These are phyloP conservation scores for Acacia acuminata DNA, from an alignment of 306 rosid genomes.

Conservation along the genomic window DNA sequence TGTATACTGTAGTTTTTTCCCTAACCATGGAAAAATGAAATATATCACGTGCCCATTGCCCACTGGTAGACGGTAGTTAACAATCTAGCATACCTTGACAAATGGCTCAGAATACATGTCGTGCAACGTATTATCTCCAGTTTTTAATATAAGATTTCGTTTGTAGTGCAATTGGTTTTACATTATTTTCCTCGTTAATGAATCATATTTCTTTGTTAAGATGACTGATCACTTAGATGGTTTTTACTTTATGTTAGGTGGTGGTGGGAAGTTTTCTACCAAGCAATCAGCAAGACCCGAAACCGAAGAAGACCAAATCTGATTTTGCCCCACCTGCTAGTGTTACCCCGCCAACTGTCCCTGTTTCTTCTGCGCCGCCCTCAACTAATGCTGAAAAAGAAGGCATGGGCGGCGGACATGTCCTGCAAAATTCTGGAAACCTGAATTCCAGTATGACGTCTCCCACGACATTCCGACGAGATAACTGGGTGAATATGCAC, in stretches of 20 bases:
- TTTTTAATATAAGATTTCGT: no score
- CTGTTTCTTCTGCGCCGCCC: constrained; percentile 42
- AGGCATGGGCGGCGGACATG: constrained; percentile 48
- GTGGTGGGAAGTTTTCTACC: constrained; percentile 88
- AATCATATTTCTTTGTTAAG: constrained; percentile 18
- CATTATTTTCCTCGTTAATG: not conserved
- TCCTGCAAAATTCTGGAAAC: constrained; percentile 48
- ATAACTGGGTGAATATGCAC: constrained; percentile 75
- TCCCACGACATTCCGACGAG: constrained; percentile 60
- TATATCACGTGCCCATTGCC: not conserved
- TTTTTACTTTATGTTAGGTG: constrained; percentile 49
- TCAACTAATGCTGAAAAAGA: constrained; percentile 53
- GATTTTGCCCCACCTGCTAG: constrained; percentile 27
- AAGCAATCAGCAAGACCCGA: constrained; percentile 60
- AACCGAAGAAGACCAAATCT: constrained; percentile 58
- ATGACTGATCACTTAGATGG: constrained; percentile 8
- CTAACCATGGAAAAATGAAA: not conserved
- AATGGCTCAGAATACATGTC: not conserved
- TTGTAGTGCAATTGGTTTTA: not conserved
- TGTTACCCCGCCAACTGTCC: constrained; percentile 33
- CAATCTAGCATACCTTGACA: not conserved
- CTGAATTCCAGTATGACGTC: constrained; percentile 46
- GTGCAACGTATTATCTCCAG: not conserved
- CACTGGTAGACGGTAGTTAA: not conserved
- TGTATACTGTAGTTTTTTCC: not conserved